phyloP scores from a whole-genome alignment of 176 grass and related monocot genomes.

The Ampelocalamus luodianensis region DNA sequence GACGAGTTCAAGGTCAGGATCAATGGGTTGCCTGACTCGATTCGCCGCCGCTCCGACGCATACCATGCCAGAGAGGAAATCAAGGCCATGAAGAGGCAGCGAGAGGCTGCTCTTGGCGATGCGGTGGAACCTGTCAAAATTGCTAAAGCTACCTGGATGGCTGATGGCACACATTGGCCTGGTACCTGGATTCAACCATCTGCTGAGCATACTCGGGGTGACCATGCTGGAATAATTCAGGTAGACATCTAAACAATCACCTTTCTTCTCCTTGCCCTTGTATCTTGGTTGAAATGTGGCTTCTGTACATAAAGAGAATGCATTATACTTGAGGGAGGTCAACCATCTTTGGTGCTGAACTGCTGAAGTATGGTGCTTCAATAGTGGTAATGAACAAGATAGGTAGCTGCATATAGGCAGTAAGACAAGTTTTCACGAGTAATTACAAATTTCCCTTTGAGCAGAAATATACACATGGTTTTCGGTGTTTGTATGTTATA shows the following conservation, averaged over 20 bases:
- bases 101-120: constrained; percentile 72
- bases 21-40: constrained; percentile 84
- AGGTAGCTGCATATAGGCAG: neutral
- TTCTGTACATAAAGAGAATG: neutral
- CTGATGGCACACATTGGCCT: constrained; percentile 95
- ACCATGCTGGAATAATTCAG: constrained; percentile 99
- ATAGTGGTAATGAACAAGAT: neutral
- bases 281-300: neutral
- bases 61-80: constrained; percentile 98
- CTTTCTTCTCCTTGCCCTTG: neutral
- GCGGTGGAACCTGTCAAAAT: constrained; percentile 75
- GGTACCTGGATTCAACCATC: constrained; percentile 86
- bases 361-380: neutral
- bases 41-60: constrained; percentile 81
- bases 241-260: constrained; percentile 36
- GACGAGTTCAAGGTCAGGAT: constrained; percentile 96
- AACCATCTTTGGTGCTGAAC: neutral
- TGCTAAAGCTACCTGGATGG: constrained; percentile 97
- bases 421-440: neutral
- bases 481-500: neutral
- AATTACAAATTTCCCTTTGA: neutral
- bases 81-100: constrained; percentile 89
- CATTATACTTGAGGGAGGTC: neutral
- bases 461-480: neutral
- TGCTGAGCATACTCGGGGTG: constrained; percentile 75